phyloP scores from a whole-genome alignment of 805 yeast species.

The Hanseniaspora meyeri region DNA sequence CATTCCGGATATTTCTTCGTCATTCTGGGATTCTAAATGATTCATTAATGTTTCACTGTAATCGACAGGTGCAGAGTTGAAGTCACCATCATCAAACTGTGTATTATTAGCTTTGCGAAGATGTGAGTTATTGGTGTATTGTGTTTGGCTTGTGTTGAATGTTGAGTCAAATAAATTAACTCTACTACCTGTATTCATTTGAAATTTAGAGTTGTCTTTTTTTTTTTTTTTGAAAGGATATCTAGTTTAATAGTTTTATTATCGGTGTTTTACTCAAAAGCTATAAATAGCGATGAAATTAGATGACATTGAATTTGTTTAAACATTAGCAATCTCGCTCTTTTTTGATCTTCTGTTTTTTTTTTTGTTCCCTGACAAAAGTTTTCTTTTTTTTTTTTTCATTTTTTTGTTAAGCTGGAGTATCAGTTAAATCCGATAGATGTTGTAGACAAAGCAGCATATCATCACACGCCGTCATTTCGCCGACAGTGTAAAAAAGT shows the following conservation, averaged over 20 bases:
- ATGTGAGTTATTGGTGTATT: not conserved
- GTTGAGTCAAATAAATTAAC: constrained; percentile 24
- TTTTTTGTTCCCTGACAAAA: not conserved
- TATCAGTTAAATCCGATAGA: no score
- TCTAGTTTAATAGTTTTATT: not conserved
- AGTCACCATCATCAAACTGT: not conserved
- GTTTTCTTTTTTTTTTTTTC: not conserved
- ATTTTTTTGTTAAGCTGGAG: no score
- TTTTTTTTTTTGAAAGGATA: no score
- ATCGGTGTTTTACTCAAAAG: no score
- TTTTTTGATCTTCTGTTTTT: not conserved
- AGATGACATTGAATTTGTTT: not conserved
- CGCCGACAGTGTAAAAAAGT: no score
- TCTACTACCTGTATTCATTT: constrained; percentile 22
- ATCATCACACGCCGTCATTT: no score
- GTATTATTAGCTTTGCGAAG: constrained; percentile 6
- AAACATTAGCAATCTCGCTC: no score
- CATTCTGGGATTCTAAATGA: constrained; percentile 55
- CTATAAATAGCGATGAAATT: not conserved
- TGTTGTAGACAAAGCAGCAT: no score
- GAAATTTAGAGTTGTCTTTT: no score
- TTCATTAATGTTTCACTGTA: constrained; percentile 43
- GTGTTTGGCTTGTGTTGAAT: constrained; percentile 5
- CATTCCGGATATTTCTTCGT: constrained; percentile 45
- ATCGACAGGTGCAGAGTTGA: constrained; percentile 24